Evolutionary conservation across 2,329 filamentous ascomycete genomes (phyloP).

Genomic region (Talaromyces sp.): DNA sequence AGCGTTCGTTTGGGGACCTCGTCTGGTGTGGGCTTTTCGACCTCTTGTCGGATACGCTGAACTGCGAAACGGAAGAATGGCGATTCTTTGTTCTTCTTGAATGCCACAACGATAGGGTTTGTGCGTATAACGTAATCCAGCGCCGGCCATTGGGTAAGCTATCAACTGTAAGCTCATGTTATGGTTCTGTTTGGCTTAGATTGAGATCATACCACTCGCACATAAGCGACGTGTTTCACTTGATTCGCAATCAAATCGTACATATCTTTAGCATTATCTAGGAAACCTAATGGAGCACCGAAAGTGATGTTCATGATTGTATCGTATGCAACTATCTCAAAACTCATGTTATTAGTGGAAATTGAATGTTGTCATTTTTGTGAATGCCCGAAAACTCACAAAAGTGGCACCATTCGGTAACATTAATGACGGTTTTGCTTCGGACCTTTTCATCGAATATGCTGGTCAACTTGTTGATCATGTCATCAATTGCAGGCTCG

Average conservation of each 20-base stretch:
- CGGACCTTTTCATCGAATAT: constrained; percentile 7
- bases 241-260: constrained; percentile 11
- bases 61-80: constrained; percentile 14
- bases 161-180: neutral
- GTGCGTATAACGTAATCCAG: constrained; percentile 12
- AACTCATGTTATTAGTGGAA: neutral
- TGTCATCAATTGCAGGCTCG: constrained; percentile 12
- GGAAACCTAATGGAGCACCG: constrained; percentile 8
- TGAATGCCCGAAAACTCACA: neutral
- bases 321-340: constrained; percentile 7
- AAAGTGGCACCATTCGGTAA: constrained; percentile 14
- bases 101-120: constrained; percentile 2
- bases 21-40: constrained; percentile 10
- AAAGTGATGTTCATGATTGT: constrained; percentile 15
- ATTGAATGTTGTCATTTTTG: neutral
- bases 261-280: constrained; percentile 13
- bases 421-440: neutral
- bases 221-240: constrained; percentile 13
- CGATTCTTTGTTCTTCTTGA: constrained; percentile 12
- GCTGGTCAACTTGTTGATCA: constrained; percentile 8
- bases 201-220: constrained; percentile 8
- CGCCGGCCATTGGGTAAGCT: constrained; percentile 13
- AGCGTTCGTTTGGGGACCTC: constrained; percentile 6
- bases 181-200: neutral
- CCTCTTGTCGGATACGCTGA: constrained; percentile 5